phyloP scores from a whole-genome alignment of 805 yeast species.

The Candida yuanshanica region DNA sequence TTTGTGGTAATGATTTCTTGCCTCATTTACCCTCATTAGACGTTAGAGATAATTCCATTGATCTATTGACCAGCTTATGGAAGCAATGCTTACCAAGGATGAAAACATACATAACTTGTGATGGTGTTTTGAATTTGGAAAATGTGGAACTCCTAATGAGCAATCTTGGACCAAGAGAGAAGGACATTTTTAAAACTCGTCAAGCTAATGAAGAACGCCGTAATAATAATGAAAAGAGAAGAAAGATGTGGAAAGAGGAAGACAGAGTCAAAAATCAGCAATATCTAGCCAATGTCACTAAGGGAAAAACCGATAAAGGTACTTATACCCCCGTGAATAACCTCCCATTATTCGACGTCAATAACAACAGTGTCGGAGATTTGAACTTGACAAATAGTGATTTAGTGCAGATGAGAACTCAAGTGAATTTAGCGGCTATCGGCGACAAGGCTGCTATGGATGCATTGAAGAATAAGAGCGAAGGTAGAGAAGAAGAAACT shows the following conservation, averaged over 20 bases:
- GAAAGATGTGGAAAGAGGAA: constrained; percentile 43
- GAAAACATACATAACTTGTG: constrained; percentile 80
- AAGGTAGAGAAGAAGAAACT: constrained; percentile 23
- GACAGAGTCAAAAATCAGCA: constrained; percentile 39
- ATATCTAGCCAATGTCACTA: constrained; percentile 48
- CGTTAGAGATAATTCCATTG: constrained; percentile 92
- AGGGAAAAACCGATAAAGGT: constrained; percentile 65
- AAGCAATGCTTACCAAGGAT: constrained; percentile 60
- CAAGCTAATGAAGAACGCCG: constrained; percentile 66
- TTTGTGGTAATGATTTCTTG: constrained; percentile 96
- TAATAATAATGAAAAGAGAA: constrained; percentile 57
- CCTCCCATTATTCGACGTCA: constrained; percentile 70
- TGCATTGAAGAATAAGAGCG: constrained; percentile 1
- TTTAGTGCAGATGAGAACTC: constrained; percentile 56
- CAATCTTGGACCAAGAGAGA: constrained; percentile 68
- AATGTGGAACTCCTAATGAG: constrained; percentile 69
- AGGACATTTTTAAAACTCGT: constrained; percentile 64
- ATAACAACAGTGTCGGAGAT: constrained; percentile 71
- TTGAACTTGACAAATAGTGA: constrained; percentile 63
- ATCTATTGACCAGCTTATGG: constrained; percentile 77
- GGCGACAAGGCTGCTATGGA: constrained; percentile 37
- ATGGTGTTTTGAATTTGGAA: constrained; percentile 72
- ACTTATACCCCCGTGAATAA: constrained; percentile 63
- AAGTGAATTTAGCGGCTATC: constrained; percentile 62
- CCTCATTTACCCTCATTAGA: constrained; percentile 95